Percentiles rank a stretch among this genome's conserved stretches.
Evolutionary conservation across 495 filamentous ascomycete species (phyloP).

Genomic region (Daldinia childiae): DNA sequence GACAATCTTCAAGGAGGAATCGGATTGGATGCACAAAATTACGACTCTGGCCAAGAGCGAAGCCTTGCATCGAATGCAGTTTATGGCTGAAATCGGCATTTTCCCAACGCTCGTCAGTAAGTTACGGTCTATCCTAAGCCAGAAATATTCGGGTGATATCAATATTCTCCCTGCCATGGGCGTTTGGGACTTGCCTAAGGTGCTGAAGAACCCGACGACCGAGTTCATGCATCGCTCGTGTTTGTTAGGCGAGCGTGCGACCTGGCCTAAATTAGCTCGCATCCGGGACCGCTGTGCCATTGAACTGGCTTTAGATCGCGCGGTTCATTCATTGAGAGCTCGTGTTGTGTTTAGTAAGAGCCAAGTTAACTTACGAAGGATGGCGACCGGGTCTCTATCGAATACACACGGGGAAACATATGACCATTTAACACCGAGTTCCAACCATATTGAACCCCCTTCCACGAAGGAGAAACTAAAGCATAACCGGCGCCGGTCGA

Average conservation of each 20-base stretch:
- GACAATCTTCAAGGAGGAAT: conserved; percentile 46
- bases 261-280: conserved; percentile 87
- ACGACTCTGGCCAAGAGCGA: conserved; percentile 84
- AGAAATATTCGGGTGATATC: conserved; percentile 95
- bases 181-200: conserved; percentile 75
- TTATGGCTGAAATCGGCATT: conserved; percentile 82
- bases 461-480: conserved; percentile 33
- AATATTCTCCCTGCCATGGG: conserved; percentile 87
- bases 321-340: conserved; percentile 78
- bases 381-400: conserved; percentile 46
- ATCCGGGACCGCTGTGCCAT: conserved; percentile 86
- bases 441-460: conserved; percentile 4
- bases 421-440: conserved; percentile 14
- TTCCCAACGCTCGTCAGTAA: conserved; percentile 86
- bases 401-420: conserved; percentile 7
- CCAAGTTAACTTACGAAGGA: conserved; percentile 68
- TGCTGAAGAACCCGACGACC: conserved; percentile 85
- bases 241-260: conserved; percentile 81
- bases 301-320: conserved; percentile 84
- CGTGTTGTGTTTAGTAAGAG: conserved; percentile 82
- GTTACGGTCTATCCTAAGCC: conserved; percentile 79
- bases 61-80: conserved; percentile 79
- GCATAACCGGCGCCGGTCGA: conserved; percentile 39
- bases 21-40: conserved; percentile 72
- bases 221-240: conserved; percentile 88